A percentile compares a stretch with the other conserved stretches of the same genome.
Conservation (phyloP, 1,139 yeast genomes). For the Diutina siamensis region DNA sequence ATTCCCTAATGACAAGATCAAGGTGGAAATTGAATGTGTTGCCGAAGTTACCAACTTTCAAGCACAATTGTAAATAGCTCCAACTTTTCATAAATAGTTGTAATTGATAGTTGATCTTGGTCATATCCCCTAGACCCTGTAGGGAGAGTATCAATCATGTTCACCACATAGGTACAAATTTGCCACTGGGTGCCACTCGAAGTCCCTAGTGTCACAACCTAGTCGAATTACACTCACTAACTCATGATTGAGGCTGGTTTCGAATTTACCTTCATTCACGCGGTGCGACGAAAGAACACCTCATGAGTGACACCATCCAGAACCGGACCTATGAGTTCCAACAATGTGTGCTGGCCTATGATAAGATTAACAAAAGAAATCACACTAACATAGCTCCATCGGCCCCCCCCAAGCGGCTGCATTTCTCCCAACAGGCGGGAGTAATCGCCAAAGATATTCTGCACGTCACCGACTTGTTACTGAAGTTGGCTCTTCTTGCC, state of each 20-base stretch:
- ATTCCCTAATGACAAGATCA: conserved; percentile 28
- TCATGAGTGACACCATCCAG: conserved; percentile 24
- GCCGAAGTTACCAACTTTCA: conserved; percentile 13
- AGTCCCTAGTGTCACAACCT: too few relatives aligned
- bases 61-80: background rate
- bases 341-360: conserved; percentile 66
- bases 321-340: conserved; percentile 81
- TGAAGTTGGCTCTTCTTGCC: conserved; percentile 74
- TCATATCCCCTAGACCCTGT: too few relatives aligned
- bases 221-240: too few relatives aligned
- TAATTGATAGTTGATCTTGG: too few relatives aligned
- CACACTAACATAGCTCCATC: conserved; percentile 9
- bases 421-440: conserved; percentile 74
- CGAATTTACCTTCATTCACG: too few relatives aligned
- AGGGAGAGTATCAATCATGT: too few relatives aligned
- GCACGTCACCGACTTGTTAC: conserved; percentile 73
- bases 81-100: too few relatives aligned
- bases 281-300: background rate
- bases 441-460: conserved; percentile 82
- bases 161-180: too few relatives aligned
- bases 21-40: conserved; percentile 33
- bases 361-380: conserved; percentile 39
- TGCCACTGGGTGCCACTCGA: too few relatives aligned
- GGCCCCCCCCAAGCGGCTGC: conserved; percentile 33
- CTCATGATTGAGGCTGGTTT: too few relatives aligned